Base-by-base conservation (phyloP, 2,329 filamentous ascomycete species). In the Colletotrichum cordylinicola region DNA sequence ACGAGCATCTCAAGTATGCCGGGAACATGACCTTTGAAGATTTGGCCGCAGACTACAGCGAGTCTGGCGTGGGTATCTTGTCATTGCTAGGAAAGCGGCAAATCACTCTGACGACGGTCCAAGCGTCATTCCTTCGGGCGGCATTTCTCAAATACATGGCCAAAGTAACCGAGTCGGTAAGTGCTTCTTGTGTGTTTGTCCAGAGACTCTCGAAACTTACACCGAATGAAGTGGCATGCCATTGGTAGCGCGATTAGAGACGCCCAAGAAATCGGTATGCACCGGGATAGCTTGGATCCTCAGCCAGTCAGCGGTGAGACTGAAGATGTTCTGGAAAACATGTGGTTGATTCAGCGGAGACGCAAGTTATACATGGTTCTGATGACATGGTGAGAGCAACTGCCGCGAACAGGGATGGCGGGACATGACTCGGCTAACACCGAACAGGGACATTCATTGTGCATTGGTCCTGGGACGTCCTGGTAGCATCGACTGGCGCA, bases 261-360 rank as follows among this genome's bases (percentile, higher is more conserved):
- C 80, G 91, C 90, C 0, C 91, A 93, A 80, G 91, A 93, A 78
- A 87, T 93, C 55, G 91, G 91, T 15, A 84, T 93, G 79, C 89
- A 93, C 78, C 86, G 88, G 15, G 88, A 90, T 77, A 86, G 84
- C 43, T 82, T 88, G 33, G 90, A 91, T 77, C 89, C 89, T 0
- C 87, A 87, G 65, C 88, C 89, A 4, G 83, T 81, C 16, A 83
- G 87, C 43, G 82, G 86, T 52, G 87, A 86, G 52, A 81, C 87
- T 7, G 89, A 90, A 74, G 86, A 87, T 37, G 82, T 88, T 3
- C 82, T 92, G 18, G 88, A 90, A 75, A 91, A 90, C 74, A 86
- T 91, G 78, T 93, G 91, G 91, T 83, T 87, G 62, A 87, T 91
- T 29, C 88, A 93, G 80, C 85, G 91, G 65, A 86, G 91, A 61